These are phyloP conservation scores for Reticulascus tulasneorum DNA, from an alignment of 2,329 filamentous ascomycete species.

Conservation along the genomic window DNA sequence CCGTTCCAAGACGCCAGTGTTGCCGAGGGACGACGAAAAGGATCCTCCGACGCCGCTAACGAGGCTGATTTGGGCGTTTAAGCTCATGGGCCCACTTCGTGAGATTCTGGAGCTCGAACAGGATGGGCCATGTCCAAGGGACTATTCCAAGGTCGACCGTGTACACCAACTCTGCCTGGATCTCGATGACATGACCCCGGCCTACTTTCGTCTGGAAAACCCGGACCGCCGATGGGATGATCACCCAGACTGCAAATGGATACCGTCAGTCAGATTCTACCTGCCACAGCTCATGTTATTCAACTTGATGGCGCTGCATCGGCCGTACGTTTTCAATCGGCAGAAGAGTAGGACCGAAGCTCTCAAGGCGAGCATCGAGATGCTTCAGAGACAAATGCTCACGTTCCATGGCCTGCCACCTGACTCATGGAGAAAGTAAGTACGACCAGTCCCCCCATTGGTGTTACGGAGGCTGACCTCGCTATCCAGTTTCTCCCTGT, in stretches of 20 bases:
- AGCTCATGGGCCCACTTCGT: slow-evolving; percentile 43
- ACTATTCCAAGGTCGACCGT: slow-evolving; percentile 49
- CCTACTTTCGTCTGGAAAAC: slow-evolving; percentile 50
- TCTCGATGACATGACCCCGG: slow-evolving; percentile 44
- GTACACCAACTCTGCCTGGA: slow-evolving; percentile 49
- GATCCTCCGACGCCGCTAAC: slow-evolving; percentile 57
- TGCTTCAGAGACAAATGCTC: slow-evolving; percentile 50
- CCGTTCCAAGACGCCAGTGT: slow-evolving; percentile 42
- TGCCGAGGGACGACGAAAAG: slow-evolving; percentile 37
- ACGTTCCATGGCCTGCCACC: slow-evolving; percentile 45
- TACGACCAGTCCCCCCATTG: not conserved
- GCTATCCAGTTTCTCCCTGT: slow-evolving; percentile 44
- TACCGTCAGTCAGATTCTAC: slow-evolving; percentile 40
- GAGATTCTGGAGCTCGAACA: slow-evolving; percentile 54
- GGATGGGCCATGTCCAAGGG: slow-evolving; percentile 50
- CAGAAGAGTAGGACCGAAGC: slow-evolving; percentile 50
- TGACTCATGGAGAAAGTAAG: slow-evolving; percentile 43
- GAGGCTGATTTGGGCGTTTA: slow-evolving; percentile 45
- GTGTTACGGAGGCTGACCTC: not conserved
- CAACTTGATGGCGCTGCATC: slow-evolving; percentile 55
- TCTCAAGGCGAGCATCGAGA: slow-evolving; percentile 50
- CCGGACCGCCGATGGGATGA: slow-evolving; percentile 55
- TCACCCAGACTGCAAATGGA: slow-evolving; percentile 49
- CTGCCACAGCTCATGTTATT: slow-evolving; percentile 46
- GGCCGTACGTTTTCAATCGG: slow-evolving; percentile 59